Conservation (phyloP, 2,329 filamentous ascomycete genomes). For the Ophiocordyceps robertsii region DNA sequence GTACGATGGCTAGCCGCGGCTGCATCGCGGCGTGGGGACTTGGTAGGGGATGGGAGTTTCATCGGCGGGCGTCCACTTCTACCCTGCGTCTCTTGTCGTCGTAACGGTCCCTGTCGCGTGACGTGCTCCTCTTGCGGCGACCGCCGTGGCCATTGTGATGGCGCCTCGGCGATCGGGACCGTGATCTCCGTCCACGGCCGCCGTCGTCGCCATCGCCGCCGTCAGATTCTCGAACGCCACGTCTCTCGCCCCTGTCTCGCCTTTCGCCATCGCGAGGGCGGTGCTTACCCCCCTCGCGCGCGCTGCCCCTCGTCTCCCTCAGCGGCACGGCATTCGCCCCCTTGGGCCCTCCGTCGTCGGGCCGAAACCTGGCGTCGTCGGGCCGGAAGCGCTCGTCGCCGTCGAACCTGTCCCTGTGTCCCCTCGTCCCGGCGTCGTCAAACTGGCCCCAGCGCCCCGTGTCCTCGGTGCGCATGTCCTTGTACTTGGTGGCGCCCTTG, state of each 20-base stretch:
- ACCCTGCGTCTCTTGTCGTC: constrained; percentile 48
- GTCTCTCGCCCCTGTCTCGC: not conserved
- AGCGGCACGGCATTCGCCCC: constrained; percentile 61
- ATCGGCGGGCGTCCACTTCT: constrained; percentile 22
- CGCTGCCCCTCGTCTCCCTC: constrained; percentile 27
- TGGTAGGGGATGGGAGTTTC: constrained; percentile 2
- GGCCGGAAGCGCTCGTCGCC: constrained; percentile 56
- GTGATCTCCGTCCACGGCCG: constrained; percentile 8
- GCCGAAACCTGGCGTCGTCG: constrained; percentile 40
- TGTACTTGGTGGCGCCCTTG: constrained; percentile 84
- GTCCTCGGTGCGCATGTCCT: constrained; percentile 77
- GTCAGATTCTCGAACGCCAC: constrained; percentile 4
- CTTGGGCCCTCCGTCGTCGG: constrained; percentile 28
- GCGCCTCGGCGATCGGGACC: constrained; percentile 38
- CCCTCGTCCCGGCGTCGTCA: constrained; percentile 28
- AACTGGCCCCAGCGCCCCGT: constrained; percentile 73
- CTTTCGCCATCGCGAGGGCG: not conserved
- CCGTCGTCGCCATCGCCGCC: not conserved
- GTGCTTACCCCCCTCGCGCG: not conserved
- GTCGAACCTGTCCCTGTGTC: constrained; percentile 18
- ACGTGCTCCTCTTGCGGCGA: constrained; percentile 44
- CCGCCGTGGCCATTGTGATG: constrained; percentile 30
- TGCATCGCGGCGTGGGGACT: not conserved
- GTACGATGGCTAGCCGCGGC: not conserved
- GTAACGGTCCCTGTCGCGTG: constrained; percentile 38